These are phyloP conservation scores for Sporormia fimetaria DNA, from an alignment of 495 filamentous ascomycete genomes.

Conservation along the genomic window DNA sequence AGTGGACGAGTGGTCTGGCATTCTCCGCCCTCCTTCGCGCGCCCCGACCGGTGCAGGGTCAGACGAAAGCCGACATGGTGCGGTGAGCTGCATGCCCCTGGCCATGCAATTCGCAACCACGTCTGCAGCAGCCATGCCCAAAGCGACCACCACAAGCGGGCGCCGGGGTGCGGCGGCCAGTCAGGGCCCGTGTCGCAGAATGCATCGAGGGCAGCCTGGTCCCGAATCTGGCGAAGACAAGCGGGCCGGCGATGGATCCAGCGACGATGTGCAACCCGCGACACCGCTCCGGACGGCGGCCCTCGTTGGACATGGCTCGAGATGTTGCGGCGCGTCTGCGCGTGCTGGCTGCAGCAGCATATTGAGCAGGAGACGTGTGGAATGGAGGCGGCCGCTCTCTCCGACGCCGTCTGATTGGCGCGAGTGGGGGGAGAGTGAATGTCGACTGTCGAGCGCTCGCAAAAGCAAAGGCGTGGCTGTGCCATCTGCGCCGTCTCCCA, in stretches of 20 bases:
- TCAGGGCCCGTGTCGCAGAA: slow-evolving; percentile 7
- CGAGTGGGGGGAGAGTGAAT: not conserved
- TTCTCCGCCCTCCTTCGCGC: slow-evolving; percentile 19
- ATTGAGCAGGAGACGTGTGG: no score
- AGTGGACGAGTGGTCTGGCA: slow-evolving; percentile 2
- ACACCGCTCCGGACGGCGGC: slow-evolving; percentile 4
- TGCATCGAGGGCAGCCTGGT: slow-evolving; percentile 14
- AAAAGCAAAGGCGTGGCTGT: not conserved
- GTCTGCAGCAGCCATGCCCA: not conserved
- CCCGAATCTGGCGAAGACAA: slow-evolving; percentile 16
- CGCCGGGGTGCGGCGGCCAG: no score
- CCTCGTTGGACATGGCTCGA: no score
- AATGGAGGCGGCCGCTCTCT: not conserved
- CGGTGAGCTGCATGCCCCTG: slow-evolving; percentile 19
- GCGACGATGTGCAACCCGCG: slow-evolving; percentile 10
- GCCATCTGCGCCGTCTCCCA: not conserved
- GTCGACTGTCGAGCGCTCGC: not conserved
- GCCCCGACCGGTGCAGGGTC: slow-evolving; percentile 16
- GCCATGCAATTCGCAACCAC: slow-evolving; percentile 9
- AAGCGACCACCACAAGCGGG: slow-evolving; percentile 1
- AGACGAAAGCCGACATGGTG: slow-evolving; percentile 14
- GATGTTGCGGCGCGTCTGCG: slow-evolving; percentile 4
- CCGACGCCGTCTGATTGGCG: slow-evolving; percentile 8
- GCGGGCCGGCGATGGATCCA: slow-evolving; percentile 15
- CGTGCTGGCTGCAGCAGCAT: not conserved